Percentiles rank a stretch among this genome's conserved stretches.
Conservation (phyloP, 2,329 filamentous ascomycete genomes). For the Cladosporium colombiae region DNA sequence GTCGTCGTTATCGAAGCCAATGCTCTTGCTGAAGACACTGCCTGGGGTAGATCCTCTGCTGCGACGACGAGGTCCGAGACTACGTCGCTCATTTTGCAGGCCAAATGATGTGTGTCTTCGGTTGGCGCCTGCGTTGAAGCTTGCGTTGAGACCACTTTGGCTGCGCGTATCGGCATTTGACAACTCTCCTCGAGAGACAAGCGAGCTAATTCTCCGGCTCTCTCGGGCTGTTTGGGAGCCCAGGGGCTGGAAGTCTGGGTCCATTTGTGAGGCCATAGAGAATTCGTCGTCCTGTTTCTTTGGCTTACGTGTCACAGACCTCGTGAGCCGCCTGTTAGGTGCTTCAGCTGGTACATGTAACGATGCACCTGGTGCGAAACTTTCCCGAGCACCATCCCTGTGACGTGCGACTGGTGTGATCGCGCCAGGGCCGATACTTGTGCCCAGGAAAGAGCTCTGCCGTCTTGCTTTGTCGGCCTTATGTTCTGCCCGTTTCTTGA, state of each 20-base stretch:
- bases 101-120: conserved; percentile 72
- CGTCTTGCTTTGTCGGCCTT: conserved; percentile 57
- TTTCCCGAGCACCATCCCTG: conserved; percentile 72
- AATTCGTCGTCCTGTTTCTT: conserved; percentile 44
- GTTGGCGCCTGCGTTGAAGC: conserved; percentile 55
- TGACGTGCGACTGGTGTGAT: conserved; percentile 68
- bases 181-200: conserved; percentile 82
- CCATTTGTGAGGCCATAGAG: conserved; percentile 51
- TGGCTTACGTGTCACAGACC: conserved; percentile 29
- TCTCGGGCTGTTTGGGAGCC: conserved; percentile 54
- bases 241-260: conserved; percentile 48
- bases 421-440: conserved; percentile 66
- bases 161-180: conserved; percentile 57
- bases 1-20: conserved; percentile 39
- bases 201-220: conserved; percentile 84
- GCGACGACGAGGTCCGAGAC: conserved; percentile 52
- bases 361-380: conserved; percentile 62
- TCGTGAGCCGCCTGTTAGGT: conserved; percentile 24
- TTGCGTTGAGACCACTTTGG: conserved; percentile 35
- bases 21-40: conserved; percentile 38
- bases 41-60: conserved; percentile 60
- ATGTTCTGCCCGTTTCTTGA: conserved; percentile 42
- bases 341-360: conserved; percentile 28
- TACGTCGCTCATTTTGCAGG: conserved; percentile 63
- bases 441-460: conserved; percentile 60